Percentiles rank a stretch among this genome's conserved stretches.
These are phyloP conservation scores for Auxenochlorella pyrenoidosa DNA, from an alignment of 139 green algal species.

Conservation along the genomic window DNA sequence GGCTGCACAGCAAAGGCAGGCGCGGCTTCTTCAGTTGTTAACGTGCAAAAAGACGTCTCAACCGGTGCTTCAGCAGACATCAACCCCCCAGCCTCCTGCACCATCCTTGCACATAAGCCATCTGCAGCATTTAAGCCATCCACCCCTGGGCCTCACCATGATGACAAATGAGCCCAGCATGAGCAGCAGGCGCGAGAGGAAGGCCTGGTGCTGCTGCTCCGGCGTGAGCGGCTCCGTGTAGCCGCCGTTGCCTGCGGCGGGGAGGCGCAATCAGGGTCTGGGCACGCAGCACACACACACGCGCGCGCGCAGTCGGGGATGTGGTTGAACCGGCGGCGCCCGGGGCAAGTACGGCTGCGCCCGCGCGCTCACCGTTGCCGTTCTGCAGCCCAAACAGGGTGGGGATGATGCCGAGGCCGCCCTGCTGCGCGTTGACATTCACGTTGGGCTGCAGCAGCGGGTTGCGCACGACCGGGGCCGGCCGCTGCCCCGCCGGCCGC, in stretches of 20 bases:
- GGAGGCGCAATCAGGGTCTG: background rate
- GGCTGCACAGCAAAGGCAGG: background rate
- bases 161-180: slow-evolving; percentile 96
- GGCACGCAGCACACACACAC: no score
- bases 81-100: no score
- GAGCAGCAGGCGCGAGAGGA: slow-evolving; percentile 82
- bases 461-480: slow-evolving; percentile 42
- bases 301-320: no score
- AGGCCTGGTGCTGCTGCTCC: slow-evolving; percentile 94
- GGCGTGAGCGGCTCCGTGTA: slow-evolving; percentile 79
- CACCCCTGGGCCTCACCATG: slow-evolving; percentile 57
- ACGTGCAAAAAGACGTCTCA: no score
- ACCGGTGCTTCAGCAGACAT: no score
- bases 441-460: slow-evolving; percentile 48
- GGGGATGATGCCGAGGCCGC: slow-evolving; percentile 73
- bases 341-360: no score
- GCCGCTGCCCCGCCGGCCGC: slow-evolving; percentile 67
- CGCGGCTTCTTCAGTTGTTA: background rate
- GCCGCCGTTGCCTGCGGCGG: slow-evolving; percentile 27
- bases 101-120: no score
- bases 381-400: slow-evolving; percentile 84
- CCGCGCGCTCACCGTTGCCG: slow-evolving; percentile 34
- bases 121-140: no score
- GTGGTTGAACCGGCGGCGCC: no score
- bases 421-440: slow-evolving; percentile 42